Conservation (phyloP, 225 moss, liverwort and hornwort genomes). For the Thuidium tamariscinum region DNA sequence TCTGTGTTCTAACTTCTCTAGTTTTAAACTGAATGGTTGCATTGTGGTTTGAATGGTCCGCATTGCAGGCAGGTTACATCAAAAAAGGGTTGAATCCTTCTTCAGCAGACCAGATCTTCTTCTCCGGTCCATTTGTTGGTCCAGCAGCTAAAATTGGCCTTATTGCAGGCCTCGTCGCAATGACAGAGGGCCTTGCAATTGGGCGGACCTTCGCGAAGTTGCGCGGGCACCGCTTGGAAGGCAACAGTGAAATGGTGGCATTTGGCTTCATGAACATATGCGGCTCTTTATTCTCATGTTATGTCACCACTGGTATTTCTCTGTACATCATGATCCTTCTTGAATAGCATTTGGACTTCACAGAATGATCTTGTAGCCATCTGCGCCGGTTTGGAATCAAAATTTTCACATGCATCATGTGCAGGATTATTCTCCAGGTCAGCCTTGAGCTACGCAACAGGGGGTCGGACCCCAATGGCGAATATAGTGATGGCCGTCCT, state of each 20-base stretch:
- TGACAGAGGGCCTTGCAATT: conserved; percentile 75
- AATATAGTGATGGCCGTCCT: conserved; percentile 56
- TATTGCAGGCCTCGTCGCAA: conserved; percentile 48
- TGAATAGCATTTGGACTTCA: too few species aligned
- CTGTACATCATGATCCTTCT: not conserved
- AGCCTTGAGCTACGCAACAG: conserved; percentile 47
- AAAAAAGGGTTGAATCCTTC: conserved; percentile 53
- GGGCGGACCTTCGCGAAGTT: conserved; percentile 56
- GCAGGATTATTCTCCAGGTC: conserved; percentile 78
- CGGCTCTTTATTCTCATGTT: conserved; percentile 49
- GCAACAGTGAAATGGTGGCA: conserved; percentile 73
- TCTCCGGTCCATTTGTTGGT: not conserved
- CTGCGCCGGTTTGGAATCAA: too few species aligned
- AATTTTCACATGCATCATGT: too few species aligned
- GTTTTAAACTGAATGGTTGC: not conserved
- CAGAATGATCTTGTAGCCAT: not conserved
- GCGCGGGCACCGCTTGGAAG: conserved; percentile 59
- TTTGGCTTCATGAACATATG: conserved; percentile 58
- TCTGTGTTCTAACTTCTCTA: not conserved
- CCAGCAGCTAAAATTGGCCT: conserved; percentile 52
- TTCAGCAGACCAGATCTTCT: conserved; percentile 20
- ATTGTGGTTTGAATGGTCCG: not conserved
- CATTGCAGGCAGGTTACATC: conserved; percentile 18
- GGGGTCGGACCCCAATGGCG: conserved; percentile 34
- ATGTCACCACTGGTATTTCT: conserved; percentile 41